Base-by-base conservation (phyloP, 805 yeast genomes). In the Candida adriatica region DNA sequence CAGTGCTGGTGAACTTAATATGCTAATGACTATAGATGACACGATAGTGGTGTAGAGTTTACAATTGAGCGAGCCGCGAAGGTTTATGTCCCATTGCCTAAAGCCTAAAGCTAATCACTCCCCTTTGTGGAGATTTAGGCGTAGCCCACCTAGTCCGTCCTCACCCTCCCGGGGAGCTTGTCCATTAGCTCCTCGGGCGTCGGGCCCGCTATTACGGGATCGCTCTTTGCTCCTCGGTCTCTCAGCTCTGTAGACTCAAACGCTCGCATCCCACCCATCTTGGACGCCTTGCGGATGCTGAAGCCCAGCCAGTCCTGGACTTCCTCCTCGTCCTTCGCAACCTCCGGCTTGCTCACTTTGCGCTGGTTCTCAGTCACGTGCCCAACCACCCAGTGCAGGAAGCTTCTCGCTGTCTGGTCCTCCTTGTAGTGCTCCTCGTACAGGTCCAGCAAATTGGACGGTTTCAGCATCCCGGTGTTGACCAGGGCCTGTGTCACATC, bases 401-500 rank as follows among this genome's bases (percentile, higher is more conserved):
- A 72, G 18, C 62, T 61, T 22, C 59, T 58, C 24, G 73, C 62
- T 3, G 80, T 83, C 18, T 41, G 54, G 32, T 61, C 61, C 15
- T 69, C 66, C 2, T 62, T 51, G 4, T 62, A 59, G 28, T 66
- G 62, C 3, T 66, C 59, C 39, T 75, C 82, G 44, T 58, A 69
- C 1, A 75, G 66, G 39, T 77, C 85, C 20, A 79, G 51, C 8
- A 59, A 30, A 27, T 65, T 67, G 4, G 67, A 63, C 0, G 90
- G 87, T 26, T 73, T 70, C 13, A 86, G 57, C 26, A 81, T 57
- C 11, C 79, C 81, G 15, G 73, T 53, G 37, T 75, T 73, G 19
- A 73, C 66, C 57, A 88, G 64, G 1, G 92, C 86, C 48, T 75
- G 74, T 13, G 84, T 60, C 6, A 84, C 62, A 51, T 90, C 97